Evolutionary conservation across 495 filamentous ascomycete species (phyloP), one percentile per base, ranked within the genome.

Genomic region (Corynascus novoguineensis): DNA sequence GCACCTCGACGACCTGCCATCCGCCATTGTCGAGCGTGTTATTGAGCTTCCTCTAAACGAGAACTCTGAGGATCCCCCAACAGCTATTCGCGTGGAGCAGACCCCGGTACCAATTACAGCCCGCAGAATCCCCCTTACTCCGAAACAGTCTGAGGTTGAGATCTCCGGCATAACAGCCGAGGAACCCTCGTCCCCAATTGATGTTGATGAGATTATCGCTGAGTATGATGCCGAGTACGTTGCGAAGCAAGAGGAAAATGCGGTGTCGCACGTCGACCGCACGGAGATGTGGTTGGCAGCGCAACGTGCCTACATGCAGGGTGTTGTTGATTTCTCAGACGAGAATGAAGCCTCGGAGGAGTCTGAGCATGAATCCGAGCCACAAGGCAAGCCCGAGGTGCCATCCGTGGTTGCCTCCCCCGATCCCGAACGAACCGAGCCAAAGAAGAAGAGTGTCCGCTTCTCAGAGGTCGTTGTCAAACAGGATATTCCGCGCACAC

Each of bases 201-300:
- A 77, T n/a, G 68, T 73, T 24, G 75, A 71, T 47, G 80, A 82
- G 60, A 81, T 81, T 41, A 70, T 82, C 19, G 78, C 78, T 28
- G 84, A 87, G 59, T 86, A 88, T 60, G 87, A 91, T 50, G 79
- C 87, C 32, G 74, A 77, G 41, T 92, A 91, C 62, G 78, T 81
- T 31, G 71, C 72, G 17, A 85, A 86, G 63, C 82, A 95, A 27
- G 74, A 85, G 58, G 72, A 85, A 35, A 76, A 76, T 34, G 81
- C 85, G 9, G 65, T 82, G n/a, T 79, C 78, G 38, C 87, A 86
- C 63, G 70, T 90, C 22, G 87, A 92, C 71, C 80, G 89, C 44
- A 96, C 91, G 22, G 83, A 83, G 63, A 70, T 88, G 45, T 96
- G 91, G 91, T 79, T 96, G 29, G 71, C 78, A 57, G 85, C 86